Evolutionary conservation across 805 yeast species (phyloP), one percentile per base, ranked within the genome.

Genomic region (Jamesozyma spencerorum): DNA sequence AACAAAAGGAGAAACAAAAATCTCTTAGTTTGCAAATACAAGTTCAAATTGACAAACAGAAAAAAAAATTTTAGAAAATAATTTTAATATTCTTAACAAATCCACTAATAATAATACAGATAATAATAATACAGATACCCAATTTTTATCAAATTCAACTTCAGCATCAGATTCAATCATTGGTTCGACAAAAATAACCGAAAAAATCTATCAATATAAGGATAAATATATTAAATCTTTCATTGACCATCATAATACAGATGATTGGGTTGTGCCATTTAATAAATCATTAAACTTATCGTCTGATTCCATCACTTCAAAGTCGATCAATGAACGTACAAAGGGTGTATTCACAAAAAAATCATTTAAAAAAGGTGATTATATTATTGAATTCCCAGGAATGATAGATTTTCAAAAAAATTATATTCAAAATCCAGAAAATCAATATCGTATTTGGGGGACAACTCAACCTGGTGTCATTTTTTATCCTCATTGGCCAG

Each of bases 381-480:
- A 74, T 3, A 59, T 86, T 6, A 64, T 70, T 19, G 87, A 85
- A 55, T 70, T 77, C 43, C 58, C 77, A 6, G 97, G 97, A 5
- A 88, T 82, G 49, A 60, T 90, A 2, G 81, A 78, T 47, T 66
- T 74, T 39, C 81, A 78, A 49, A 68, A 71, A 20, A 75, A 72
- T 49, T 88, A 88, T 57, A 70, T 73, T 17, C 55, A 60, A 2
- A 82, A 85, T 50, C 70, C 77, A 19, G 67, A 76, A 41, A 90
- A 88, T 60, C 95, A 87, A 55, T 90, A 86, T 60, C 61, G 77
- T 48, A 55, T 72, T 14, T 77, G 78, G 80, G 96, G 81, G 5
- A 80, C 81, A 43, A 80, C 77, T 32, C 68, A 69, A 46, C 81
- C 81, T 3, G 70, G 71, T 34, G 81, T 77, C 0, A 49, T 73